Evolutionary conservation across 179 eudicot species (phyloP).

Genomic region (Beta macrorhiza): DNA sequence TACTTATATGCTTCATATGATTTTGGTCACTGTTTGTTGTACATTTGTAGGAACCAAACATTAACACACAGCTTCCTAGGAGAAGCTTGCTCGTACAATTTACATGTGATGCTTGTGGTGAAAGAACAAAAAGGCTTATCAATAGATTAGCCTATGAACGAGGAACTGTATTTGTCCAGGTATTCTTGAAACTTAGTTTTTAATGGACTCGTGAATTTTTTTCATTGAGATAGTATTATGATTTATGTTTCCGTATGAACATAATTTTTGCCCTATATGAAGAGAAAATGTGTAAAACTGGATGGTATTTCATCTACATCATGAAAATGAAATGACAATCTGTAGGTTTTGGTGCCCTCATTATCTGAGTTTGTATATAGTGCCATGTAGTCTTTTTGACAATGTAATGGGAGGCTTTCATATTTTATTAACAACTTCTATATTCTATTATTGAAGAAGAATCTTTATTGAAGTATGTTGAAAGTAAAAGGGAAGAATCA

Average conservation of each 20-base stretch:
- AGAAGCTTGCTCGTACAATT: conserved; percentile 60
- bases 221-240: neutral
- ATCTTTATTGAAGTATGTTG: neutral
- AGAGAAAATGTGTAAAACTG: neutral
- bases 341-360: neutral
- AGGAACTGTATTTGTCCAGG: conserved; percentile 95
- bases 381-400: neutral
- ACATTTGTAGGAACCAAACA: conserved; percentile 34
- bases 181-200: conserved; percentile 21
- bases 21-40: neutral
- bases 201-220: neutral
- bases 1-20: neutral
- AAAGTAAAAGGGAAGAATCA: neutral
- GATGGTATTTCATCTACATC: neutral
- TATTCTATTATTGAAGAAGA: neutral
- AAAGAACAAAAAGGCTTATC: conserved; percentile 64
- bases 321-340: neutral
- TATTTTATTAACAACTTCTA: neutral
- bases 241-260: neutral
- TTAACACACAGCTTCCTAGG: conserved; percentile 44
- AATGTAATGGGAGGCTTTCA: neutral
- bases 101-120: conserved; percentile 83
- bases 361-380: neutral
- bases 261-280: neutral
- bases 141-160: conserved; percentile 88